Conservation (phyloP, 352 stramenopile species). For the Pythium volutum region DNA sequence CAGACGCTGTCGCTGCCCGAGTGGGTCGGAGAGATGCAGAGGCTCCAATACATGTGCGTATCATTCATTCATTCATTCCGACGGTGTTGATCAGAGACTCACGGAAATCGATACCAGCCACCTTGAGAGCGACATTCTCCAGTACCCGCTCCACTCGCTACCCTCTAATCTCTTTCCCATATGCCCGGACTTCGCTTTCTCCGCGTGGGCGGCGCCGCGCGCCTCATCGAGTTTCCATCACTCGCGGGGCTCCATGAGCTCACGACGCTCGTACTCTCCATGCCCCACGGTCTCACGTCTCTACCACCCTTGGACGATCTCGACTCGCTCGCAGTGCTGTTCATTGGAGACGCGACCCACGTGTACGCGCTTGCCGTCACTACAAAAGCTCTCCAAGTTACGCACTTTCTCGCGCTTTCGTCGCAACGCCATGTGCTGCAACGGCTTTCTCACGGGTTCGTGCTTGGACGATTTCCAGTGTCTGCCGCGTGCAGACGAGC, state of each 20-base stretch:
- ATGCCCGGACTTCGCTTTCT: slow-evolving; percentile 21
- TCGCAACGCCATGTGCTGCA: slow-evolving; percentile 26
- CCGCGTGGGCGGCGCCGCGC: slow-evolving; percentile 9
- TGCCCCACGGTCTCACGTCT: slow-evolving; percentile 8
- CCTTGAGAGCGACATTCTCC: slow-evolving; percentile 19
- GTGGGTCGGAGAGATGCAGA: slow-evolving; percentile 17
- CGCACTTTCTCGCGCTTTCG: slow-evolving; percentile 6
- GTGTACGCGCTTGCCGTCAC: slow-evolving; percentile 5
- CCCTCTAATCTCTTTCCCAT: slow-evolving; percentile 14
- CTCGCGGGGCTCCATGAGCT: not conserved
- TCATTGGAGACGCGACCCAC: slow-evolving; percentile 13
- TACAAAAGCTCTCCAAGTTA: slow-evolving; percentile 6
- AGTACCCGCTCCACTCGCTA: slow-evolving; percentile 7
- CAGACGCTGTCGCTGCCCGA: slow-evolving; percentile 19
- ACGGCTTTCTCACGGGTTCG: slow-evolving; percentile 20
- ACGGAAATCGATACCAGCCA: slow-evolving; percentile 2
- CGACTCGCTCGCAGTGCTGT: slow-evolving; percentile 1
- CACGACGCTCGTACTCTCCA: slow-evolving; percentile 2
- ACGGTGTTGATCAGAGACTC: not conserved
- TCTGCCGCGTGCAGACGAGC: not conserved
- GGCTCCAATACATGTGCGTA: slow-evolving; percentile 27
- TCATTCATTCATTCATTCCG: not conserved
- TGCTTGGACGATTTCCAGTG: slow-evolving; percentile 19
- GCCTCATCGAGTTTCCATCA: not conserved
- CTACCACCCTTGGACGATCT: slow-evolving; percentile 15